A percentile compares a stretch with the other conserved stretches of the same genome.
phyloP scores from a whole-genome alignment of 2,329 filamentous ascomycete species.

The Capronia americana region DNA sequence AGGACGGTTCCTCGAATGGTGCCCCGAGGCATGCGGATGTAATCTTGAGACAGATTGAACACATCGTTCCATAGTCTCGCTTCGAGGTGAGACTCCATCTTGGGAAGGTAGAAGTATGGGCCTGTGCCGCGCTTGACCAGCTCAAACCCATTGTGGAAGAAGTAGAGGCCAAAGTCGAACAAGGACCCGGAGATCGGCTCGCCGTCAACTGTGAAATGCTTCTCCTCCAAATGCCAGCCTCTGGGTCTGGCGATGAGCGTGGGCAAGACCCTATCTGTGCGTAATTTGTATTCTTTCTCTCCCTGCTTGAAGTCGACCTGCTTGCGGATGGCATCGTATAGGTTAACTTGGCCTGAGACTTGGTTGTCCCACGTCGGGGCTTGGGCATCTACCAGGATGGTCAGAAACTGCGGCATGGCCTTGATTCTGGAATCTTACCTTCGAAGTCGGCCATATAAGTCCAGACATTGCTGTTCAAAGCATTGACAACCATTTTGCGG shows the following conservation, averaged over 20 bases:
- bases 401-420: slow-evolving; percentile 9
- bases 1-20: slow-evolving; percentile 94
- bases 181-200: slow-evolving; percentile 91
- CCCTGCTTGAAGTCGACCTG: slow-evolving; percentile 97
- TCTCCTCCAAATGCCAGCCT: slow-evolving; percentile 98
- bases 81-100: slow-evolving; percentile 98
- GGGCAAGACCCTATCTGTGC: slow-evolving; percentile 82
- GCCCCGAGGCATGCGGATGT: slow-evolving; percentile 83
- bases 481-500: slow-evolving; percentile 99
- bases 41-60: slow-evolving; percentile 95
- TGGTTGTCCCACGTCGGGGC: slow-evolving; percentile 99
- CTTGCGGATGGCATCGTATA: slow-evolving; percentile 92
- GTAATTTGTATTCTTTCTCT: slow-evolving; percentile 95
- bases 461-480: slow-evolving; percentile 93
- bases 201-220: slow-evolving; percentile 94
- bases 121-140: slow-evolving; percentile 81
- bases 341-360: slow-evolving; percentile 97
- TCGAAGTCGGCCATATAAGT: slow-evolving; percentile 99
- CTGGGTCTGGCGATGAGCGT: slow-evolving; percentile 93
- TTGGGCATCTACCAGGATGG: slow-evolving; percentile 72
- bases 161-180: slow-evolving; percentile 98
- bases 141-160: slow-evolving; percentile 97
- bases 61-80: slow-evolving; percentile 97
- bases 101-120: slow-evolving; percentile 97
- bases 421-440: slow-evolving; percentile 64